These are phyloP conservation scores for Saturnispora serradocipensis DNA, from an alignment of 805 yeast species.

Conservation along the genomic window DNA sequence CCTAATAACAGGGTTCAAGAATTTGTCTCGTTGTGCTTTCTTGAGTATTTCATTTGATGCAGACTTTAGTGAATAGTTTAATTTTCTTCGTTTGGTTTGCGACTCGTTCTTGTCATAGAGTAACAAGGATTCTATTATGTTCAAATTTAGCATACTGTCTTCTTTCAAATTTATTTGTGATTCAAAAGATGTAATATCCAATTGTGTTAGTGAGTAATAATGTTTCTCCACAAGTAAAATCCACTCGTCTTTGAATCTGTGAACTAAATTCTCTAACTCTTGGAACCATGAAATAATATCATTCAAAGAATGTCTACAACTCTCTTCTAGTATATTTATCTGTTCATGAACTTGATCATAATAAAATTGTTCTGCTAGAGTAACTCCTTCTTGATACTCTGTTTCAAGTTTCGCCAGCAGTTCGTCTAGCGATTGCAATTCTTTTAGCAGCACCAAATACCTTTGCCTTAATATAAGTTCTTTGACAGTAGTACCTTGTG, in stretches of 20 bases:
- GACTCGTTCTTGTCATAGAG: neutral
- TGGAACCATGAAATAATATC: neutral
- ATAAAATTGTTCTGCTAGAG: neutral
- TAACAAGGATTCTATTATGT: neutral
- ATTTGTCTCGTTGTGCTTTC: neutral
- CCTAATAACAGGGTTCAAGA: neutral
- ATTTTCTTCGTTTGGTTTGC: neutral
- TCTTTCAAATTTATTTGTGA: neutral
- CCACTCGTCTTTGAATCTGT: neutral
- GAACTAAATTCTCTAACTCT: neutral
- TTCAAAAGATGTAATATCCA: neutral
- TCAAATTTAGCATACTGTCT: neutral
- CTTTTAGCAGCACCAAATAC: neutral
- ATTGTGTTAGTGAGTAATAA: neutral
- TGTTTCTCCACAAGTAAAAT: neutral
- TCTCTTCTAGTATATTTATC: neutral
- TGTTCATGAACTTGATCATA: neutral
- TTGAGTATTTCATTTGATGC: neutral
- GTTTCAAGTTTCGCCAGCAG: neutral
- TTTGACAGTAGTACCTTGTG: neutral
- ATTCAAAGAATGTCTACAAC: neutral
- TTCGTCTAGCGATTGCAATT: neutral
- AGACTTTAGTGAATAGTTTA: neutral
- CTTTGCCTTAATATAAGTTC: neutral
- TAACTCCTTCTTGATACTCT: neutral